Base-by-base conservation (phyloP, 179 eudicot species). In the Beta corolliflora region DNA sequence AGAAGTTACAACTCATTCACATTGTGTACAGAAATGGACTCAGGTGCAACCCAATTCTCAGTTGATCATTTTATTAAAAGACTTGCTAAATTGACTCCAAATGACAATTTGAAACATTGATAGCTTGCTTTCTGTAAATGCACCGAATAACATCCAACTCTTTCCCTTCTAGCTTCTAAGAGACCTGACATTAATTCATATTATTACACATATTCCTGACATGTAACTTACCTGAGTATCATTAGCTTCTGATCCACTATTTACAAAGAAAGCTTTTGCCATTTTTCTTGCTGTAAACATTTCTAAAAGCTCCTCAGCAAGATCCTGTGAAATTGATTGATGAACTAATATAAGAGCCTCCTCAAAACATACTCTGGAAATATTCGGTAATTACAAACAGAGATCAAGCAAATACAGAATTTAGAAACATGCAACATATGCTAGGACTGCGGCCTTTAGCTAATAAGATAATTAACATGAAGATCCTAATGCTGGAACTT, bases 201-300 rank as follows among this genome's bases (percentile, higher is more conserved):
- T 52, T 60, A 61, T 15, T 29, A 74, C 58, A 54, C 12, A 15
- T 11, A 48, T 63, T 46, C 72, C 77, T 64, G 21, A 29, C 53
- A 48, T 44, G 64, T 50, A 53, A 74, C 80, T 68, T 73, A 93
- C 99, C 98, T 95, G 99, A 71, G 98, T 87, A 81, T 95, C 99
- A 86, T 95, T 95, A 73, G 98, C 98, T 84, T 95, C 99, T 64
- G 99, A 95, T 73, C 99, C 99, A 88, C 99, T 92, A 79, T 95
- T 95, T 21, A 95, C 91, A 84, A 95, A 95, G 79, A 95, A 95
- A 15, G 85, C 99, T 84, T 92, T 95, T 52, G 80, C 92, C 97
- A 95, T 95, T 86, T 92, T 86, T 36, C 79, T 82, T 9, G 97
- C 97, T 3, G 98, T 95, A 84, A 92, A 95, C 60, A 82, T 89